Evolutionary conservation across 108 stramenopile species (phyloP).

Genomic region (Cyclotella atomus): DNA sequence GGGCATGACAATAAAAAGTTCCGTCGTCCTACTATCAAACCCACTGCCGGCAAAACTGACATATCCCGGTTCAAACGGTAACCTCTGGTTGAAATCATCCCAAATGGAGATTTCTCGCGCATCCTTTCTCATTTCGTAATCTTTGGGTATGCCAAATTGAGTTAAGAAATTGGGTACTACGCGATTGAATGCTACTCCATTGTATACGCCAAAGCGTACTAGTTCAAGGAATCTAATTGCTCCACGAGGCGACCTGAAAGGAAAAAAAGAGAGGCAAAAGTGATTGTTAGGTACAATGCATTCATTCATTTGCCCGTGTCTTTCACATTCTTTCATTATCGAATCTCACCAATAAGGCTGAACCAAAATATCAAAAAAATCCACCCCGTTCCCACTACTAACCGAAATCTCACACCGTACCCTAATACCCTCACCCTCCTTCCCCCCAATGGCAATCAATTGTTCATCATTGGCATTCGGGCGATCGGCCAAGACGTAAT

Average conservation of each 20-base stretch:
- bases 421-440: slow-evolving; percentile 12
- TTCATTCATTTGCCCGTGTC: too few relatives aligned
- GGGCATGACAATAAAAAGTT: slow-evolving; percentile 83
- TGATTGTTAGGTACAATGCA: too few relatives aligned
- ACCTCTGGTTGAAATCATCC: slow-evolving; percentile 27
- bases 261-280: too few relatives aligned
- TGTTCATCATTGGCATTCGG: slow-evolving; percentile 26
- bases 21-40: slow-evolving; percentile 71
- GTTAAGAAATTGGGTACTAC: slow-evolving; percentile 74
- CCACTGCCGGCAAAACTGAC: slow-evolving; percentile 65
- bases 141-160: slow-evolving; percentile 60
- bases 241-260: slow-evolving; percentile 48
- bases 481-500: slow-evolving; percentile 24
- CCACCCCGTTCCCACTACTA: neutral
- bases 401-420: slow-evolving; percentile 37
- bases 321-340: too few relatives aligned
- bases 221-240: slow-evolving; percentile 43
- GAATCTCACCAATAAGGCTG: slow-evolving; percentile 50
- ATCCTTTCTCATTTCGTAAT: slow-evolving; percentile 12
- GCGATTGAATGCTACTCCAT: slow-evolving; percentile 80
- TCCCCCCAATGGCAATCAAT: slow-evolving; percentile 16
- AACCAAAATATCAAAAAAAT: slow-evolving; percentile 36
- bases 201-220: slow-evolving; percentile 50
- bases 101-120: slow-evolving; percentile 24
- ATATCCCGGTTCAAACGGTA: slow-evolving; percentile 40